Base-by-base conservation (phyloP, 1,284 basidiomycete genomes). In the Omphalotus olearius region DNA sequence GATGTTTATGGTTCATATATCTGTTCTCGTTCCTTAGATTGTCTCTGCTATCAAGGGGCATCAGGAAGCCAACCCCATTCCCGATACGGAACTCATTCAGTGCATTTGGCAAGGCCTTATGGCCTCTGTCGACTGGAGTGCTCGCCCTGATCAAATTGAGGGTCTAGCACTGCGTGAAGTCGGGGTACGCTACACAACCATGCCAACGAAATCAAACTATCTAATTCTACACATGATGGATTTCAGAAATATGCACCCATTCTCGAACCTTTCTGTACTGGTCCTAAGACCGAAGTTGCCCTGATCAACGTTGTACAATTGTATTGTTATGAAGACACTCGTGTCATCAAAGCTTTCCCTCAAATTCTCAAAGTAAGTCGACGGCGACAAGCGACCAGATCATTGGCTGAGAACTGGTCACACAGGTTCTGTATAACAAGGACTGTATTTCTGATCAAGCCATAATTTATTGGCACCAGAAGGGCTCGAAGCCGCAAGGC, bases 401-500 rank as follows among this genome's bases (percentile, higher is more conserved):
- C 30, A 33, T 33, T 7, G 9, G 13, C 30, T 33, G 30, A 33
- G 7, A 33, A 33, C 3, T 13, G 30, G 30, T 4, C 7, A 33
- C 30, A 33, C 57, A 92, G 89, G 85, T 94, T 64, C 77, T 96
- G 68, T 98, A 98, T 74, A 95, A 94, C 69, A 85, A 89, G 63
- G 95, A 98, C 64, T 93, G 93, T 70, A 80, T 98, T 60, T 90
- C 91, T 55, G 93, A 95, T 65, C 89, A 94, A 67, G 94, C 95
- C 56, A 95, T 98, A 64, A 88, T 98, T 56, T 98, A 97, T 72
- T 98, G 95, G 95, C 80, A 93, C 71, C 85, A 91, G 71, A 98
- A 98, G 72, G 95, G 96, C 52, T 90, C 93, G 51, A 97, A 94
- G 73, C 82, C 92, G 1, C 91, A 97, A 67, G 95, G 94, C 49